A percentile compares a stretch with the other conserved stretches of the same genome.
Conservation (phyloP, 208 protist genomes). For the Trichomonas vaginalis region DNA sequence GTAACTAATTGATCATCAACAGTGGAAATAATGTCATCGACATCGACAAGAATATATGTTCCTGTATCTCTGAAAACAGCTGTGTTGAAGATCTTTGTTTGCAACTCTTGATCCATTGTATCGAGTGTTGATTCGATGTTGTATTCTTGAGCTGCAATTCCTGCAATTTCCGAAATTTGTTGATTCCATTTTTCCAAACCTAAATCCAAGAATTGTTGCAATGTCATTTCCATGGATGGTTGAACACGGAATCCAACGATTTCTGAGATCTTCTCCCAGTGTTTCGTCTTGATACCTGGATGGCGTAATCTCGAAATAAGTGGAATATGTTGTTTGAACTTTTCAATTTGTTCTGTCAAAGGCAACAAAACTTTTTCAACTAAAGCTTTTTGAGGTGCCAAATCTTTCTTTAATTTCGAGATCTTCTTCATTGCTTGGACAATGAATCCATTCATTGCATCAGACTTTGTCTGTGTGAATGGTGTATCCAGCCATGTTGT, state of each 20-base stretch:
- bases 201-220: constrained; percentile 57
- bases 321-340: constrained; percentile 78
- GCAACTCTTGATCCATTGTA: constrained; percentile 55
- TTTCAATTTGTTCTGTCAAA: constrained; percentile 55
- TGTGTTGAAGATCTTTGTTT: neutral
- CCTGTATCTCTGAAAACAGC: neutral
- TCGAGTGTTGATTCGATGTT: constrained; percentile 78
- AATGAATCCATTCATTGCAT: neutral
- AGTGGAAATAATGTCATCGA: constrained; percentile 21
- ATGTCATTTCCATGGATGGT: constrained; percentile 40
- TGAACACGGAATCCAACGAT: constrained; percentile 47
- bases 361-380: neutral
- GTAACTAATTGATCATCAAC: constrained; percentile 26
- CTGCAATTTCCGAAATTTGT: constrained; percentile 66
- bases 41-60: constrained; percentile 38
- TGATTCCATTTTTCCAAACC: constrained; percentile 59
- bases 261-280: constrained; percentile 61
- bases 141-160: constrained; percentile 74
- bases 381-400: neutral
- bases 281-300: constrained; percentile 43
- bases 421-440: neutral
- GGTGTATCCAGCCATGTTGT: neutral
- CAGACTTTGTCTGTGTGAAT: neutral
- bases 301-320: constrained; percentile 72
- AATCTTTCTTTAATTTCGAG: neutral